Evolutionary conservation across 2,329 filamentous ascomycete species (phyloP), one percentile per base, ranked within the genome.

Genomic region (Exutisphaerella laricina): DNA sequence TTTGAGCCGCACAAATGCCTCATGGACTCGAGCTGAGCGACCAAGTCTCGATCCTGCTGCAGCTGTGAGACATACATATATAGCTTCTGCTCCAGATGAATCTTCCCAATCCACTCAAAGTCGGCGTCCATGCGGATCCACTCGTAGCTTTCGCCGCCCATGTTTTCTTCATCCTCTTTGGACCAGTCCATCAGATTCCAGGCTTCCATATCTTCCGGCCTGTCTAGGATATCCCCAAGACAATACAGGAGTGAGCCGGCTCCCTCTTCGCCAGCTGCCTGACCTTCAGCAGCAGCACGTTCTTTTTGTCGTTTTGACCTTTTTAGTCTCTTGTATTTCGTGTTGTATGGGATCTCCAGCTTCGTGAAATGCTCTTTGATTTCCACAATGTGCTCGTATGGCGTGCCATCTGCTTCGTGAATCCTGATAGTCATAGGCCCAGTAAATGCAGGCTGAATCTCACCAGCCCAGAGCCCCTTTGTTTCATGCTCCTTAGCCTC

Each of bases 11-110:
- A 43, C 13, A 64, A 48, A 36, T 57, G 60, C 17, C 54, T 49
- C 53, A 64, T 58, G 13, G 55, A 58, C 62, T 82, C 78, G 40
- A 80, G 70, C 57, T 84, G 80, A n/a, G 94, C 94, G 51, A 95
- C 87, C 45, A 98, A 87, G 63, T 98, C 94, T 56, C 90, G 78
- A 66, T 98, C 92, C 65, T 98, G 92, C 63, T 98, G 92, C 49
- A 98, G 73, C 64, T 98, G 92, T 16, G 92, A 96, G 45, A 95
- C 80, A 62, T 92, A 96, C 94, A 98, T 98, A 72, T 97, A 97
- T 4, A 87, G 80, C 33, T 88, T 88, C 75, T 96, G 88, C 50
- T 82, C 83, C 36, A 84, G 70, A 48, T 84, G 82, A 65, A 94
- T 85, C 54, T 83, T 83, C 66, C 85, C 92, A 45, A 96, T 82